Evolutionary conservation across 2,329 filamentous ascomycete species (phyloP), one percentile per base, ranked within the genome.

Genomic region (Clarireedia hainanense): DNA sequence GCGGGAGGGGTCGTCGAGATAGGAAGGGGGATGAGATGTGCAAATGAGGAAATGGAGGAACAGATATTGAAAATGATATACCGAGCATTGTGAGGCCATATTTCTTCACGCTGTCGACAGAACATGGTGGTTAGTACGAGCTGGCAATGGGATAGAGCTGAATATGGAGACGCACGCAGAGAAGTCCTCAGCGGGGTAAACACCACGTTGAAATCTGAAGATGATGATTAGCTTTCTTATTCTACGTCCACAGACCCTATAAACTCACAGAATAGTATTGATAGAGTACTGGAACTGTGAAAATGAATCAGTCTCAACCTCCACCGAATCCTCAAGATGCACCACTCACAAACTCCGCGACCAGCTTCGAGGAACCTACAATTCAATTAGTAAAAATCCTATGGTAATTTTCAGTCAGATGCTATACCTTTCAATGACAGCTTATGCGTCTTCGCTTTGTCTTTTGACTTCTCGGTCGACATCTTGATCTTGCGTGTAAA

Each of bases 131-230:
- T 63, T 52, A 61, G 52, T 47, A 14, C 37, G 26, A 42, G 2
- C 49, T 51, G 23, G 48, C 50, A n/a, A 23, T 24, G 10, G 12
- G 10, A 27, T 4, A 46, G 17, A 27, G 23, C 15, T 5, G 34
- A 56, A 42, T n/a, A 34, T 23, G 43, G 40, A 34, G 26, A 73
- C 85, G 70, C 75, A 91, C 88, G 91, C 87, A 63, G 88, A 89
- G 70, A 99, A 99, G 75, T 99, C 94, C 69, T 99, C 94, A 52
- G 94, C 90, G 26, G 94, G 94, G 72, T 99, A 88, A 62, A 88
- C 84, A 58, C 84, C 84, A 68, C 84, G 82, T 73, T 97, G 92
- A 73, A 96, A 96, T 52, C 89, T 92, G 64, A 39, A 57, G 46
- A 15, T 12, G 5, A 47, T 23, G 27, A 53, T 40, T 55, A 42